Percentiles rank a stretch among this genome's conserved stretches.
phyloP scores from a whole-genome alignment of 331 rosid species.

The Cucumis variabilis region DNA sequence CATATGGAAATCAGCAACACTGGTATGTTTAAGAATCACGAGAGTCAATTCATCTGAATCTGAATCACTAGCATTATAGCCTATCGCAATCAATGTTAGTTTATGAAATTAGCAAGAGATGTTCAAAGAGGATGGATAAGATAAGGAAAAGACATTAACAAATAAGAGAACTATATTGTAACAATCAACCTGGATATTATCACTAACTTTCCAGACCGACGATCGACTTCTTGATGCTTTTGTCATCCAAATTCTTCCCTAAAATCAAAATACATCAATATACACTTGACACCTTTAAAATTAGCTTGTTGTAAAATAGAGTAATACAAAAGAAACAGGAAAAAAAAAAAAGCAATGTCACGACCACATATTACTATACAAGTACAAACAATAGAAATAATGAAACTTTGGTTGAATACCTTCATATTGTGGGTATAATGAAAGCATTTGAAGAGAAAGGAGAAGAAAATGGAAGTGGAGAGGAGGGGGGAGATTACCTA shows the following conservation, averaged over 20 bases:
- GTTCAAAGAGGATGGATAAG: not conserved
- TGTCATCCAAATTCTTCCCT: conserved; percentile 91
- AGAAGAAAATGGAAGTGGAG: no score
- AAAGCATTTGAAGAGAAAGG: no score
- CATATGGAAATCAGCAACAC: conserved; percentile 11
- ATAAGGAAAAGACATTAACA: not conserved
- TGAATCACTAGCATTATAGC: conserved; percentile 98
- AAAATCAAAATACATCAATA: no score
- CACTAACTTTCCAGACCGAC: conserved; percentile 90
- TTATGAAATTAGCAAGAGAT: conserved; percentile 31
- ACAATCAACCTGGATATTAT: conserved; percentile 81
- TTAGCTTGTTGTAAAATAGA: no score
- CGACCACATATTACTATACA: no score
- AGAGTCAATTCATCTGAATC: conserved; percentile 84
- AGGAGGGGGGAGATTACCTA: no score
- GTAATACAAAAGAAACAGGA: no score
- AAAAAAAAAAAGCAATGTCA: no score
- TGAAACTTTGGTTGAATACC: no score
- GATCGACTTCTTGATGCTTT: conserved; percentile 87
- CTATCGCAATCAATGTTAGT: conserved; percentile 48
- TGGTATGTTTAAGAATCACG: conserved; percentile 59
- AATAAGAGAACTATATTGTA: not conserved
- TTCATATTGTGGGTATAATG: no score
- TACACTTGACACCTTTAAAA: no score
- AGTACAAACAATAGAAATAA: no score